phyloP scores from a whole-genome alignment of 225 moss, liverwort and hornwort species.

The Sphagnum contortum region DNA sequence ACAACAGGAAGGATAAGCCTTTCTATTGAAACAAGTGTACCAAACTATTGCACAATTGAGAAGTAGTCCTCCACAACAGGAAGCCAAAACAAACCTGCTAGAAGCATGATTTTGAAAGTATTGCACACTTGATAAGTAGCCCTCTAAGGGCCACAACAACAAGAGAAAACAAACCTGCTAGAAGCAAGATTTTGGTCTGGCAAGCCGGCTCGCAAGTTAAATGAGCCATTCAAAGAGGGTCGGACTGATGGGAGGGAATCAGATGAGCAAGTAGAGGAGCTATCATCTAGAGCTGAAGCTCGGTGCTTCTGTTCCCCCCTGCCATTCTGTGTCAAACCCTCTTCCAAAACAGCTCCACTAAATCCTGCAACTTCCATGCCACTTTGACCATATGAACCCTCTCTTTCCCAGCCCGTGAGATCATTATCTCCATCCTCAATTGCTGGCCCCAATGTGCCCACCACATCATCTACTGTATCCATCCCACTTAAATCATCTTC shows the following conservation, averaged over 20 bases:
- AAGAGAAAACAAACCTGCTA: slow-evolving; percentile 44
- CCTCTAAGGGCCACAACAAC: no score
- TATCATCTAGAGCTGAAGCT: slow-evolving; percentile 74
- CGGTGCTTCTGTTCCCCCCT: slow-evolving; percentile 72
- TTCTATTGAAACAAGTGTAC: no score
- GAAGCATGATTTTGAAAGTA: no score
- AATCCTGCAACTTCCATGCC: slow-evolving; percentile 95
- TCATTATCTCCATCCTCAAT: slow-evolving; percentile 81
- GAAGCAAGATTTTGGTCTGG: slow-evolving; percentile 54
- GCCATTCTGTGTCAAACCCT: slow-evolving; percentile 45
- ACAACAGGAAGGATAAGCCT: no score
- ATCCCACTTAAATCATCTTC: slow-evolving; percentile 82
- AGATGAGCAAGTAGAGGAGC: slow-evolving; percentile 96
- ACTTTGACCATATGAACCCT: slow-evolving; percentile 65
- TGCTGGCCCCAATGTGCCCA: slow-evolving; percentile 79
- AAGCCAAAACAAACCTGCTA: no score
- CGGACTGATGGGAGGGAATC: slow-evolving; percentile 90
- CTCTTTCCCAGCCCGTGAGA: slow-evolving; percentile 85
- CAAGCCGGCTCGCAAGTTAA: slow-evolving; percentile 46
- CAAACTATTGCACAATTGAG: no score
- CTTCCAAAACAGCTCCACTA: slow-evolving; percentile 75
- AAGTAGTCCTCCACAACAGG: no score
- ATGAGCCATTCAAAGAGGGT: slow-evolving; percentile 66
- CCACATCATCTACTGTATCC: slow-evolving; percentile 72
- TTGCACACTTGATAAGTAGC: no score